Evolutionary conservation across 108 stramenopile species (phyloP), one percentile per base, ranked within the genome.

Genomic region (Nannochloropsis gaditana): DNA sequence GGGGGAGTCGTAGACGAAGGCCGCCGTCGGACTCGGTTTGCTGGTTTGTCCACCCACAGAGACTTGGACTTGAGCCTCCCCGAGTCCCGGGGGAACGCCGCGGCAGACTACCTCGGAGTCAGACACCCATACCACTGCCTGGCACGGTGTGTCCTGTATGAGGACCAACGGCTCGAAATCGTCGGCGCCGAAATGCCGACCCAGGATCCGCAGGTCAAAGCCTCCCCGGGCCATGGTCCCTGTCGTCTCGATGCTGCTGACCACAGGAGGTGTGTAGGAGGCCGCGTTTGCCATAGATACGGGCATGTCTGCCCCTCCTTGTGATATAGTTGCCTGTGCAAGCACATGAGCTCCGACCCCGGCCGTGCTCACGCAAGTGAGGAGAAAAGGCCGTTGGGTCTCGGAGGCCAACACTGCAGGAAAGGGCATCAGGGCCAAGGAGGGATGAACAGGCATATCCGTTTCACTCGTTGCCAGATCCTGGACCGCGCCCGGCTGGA

Each of bases 91-190:
- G n/a, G 59, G 59, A n/a, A n/a, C 59, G 8, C 59, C 59, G 15
- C 59, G 59, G n/a, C 59, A 73, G 8, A 73, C 15, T 3, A 73
- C 59, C 59, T 73, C 59, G n/a, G 2, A n/a, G 59, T 73, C 59
- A n/a, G 59, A 73, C 2, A 73, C 59, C 59, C 59, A 73, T 73
- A n/a, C 59, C 15, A n/a, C 59, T n/a, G 59, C 59, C 6, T n/a
- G 15, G 8, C 59, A 73, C 10, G 47, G 47, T 6, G 59, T 73
- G 2, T 73, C 59, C 59, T 73, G 59, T 8, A 73, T n/a, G 15
- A 73, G 59, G 59, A 73, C 59, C 59, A 73, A 73, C 19, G 59
- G 59, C n/a, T 73, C 19, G 59, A 73, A 73, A n/a, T 73, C 59
- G 19, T n/a, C 59, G 19, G 59, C 4, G 59, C 59, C 59, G n/a